Conservation (phyloP, 257 asterid genomes). For the Catharanthus roseus region DNA sequence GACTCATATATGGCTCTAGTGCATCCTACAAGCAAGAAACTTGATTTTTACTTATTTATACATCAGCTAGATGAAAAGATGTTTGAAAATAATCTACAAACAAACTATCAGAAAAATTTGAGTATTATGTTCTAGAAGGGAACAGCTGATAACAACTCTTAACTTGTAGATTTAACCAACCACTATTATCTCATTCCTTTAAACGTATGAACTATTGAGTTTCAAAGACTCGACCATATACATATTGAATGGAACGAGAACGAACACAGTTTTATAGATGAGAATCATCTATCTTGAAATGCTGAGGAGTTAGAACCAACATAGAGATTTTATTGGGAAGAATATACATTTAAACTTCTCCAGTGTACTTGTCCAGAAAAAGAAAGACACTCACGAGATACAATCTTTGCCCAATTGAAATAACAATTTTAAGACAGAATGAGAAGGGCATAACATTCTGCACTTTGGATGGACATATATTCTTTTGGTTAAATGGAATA, state of each 20-base stretch:
- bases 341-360: not conserved
- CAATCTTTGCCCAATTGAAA: not conserved
- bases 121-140: not conserved
- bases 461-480: not conserved
- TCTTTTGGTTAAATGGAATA: not conserved
- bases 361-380: not conserved
- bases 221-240: not conserved
- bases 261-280: not conserved
- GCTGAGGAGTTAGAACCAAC: not conserved
- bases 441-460: not conserved
- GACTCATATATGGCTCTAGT: conserved; percentile 85
- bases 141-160: not conserved
- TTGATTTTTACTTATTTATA: not conserved
- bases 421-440: not conserved
- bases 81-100: not conserved
- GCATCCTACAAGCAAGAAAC: conserved; percentile 50
- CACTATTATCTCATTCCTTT: not conserved
- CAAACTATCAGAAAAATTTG: not conserved
- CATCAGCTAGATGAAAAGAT: not conserved
- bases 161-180: not conserved
- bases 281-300: not conserved
- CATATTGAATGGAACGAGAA: not conserved
- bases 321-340: not conserved
- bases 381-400: not conserved
- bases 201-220: not conserved